Conservation (phyloP, 2,329 filamentous ascomycete genomes). For the Pseudogymnoascus pannorum region DNA sequence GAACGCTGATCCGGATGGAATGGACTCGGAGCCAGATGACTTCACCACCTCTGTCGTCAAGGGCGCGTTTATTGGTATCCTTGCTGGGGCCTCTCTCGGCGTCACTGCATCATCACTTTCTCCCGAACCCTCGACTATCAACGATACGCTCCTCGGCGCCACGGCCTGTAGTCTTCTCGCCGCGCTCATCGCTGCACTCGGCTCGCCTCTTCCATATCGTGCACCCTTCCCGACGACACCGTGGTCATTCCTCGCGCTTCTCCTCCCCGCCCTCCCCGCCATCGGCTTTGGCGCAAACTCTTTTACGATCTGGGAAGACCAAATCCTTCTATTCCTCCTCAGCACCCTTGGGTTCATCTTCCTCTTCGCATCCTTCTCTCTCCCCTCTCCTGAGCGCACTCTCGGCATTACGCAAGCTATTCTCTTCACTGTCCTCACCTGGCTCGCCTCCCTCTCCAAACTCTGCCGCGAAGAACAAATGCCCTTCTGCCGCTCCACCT, state of each 20-base stretch:
- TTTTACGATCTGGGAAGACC: constrained; percentile 98
- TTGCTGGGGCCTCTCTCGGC: constrained; percentile 20
- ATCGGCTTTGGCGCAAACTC: constrained; percentile 94
- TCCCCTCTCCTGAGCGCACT: constrained; percentile 41
- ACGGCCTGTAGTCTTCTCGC: constrained; percentile 28
- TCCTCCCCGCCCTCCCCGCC: constrained; percentile 83
- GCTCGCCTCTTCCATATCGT: constrained; percentile 27
- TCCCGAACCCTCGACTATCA: constrained; percentile 14
- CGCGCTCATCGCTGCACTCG: constrained; percentile 32
- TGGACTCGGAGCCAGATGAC: constrained; percentile 20
- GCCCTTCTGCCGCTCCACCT: constrained; percentile 91
- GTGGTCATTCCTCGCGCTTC: constrained; percentile 80
- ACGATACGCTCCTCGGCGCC: constrained; percentile 20
- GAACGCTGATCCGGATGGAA: constrained; percentile 16
- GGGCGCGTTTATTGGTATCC: constrained; percentile 23
- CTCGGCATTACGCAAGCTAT: constrained; percentile 80
- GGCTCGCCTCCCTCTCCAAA: constrained; percentile 77
- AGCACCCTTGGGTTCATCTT: constrained; percentile 77
- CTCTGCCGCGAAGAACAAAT: constrained; percentile 97
- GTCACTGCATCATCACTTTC: constrained; percentile 18
- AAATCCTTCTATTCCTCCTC: constrained; percentile 86
- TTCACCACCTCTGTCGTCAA: constrained; percentile 19
- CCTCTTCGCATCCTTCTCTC: constrained; percentile 59
- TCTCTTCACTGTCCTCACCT: constrained; percentile 70
- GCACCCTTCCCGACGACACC: constrained; percentile 62